Conservation (phyloP, 768 basidiomycete genomes). For the Lentinula edodes region DNA sequence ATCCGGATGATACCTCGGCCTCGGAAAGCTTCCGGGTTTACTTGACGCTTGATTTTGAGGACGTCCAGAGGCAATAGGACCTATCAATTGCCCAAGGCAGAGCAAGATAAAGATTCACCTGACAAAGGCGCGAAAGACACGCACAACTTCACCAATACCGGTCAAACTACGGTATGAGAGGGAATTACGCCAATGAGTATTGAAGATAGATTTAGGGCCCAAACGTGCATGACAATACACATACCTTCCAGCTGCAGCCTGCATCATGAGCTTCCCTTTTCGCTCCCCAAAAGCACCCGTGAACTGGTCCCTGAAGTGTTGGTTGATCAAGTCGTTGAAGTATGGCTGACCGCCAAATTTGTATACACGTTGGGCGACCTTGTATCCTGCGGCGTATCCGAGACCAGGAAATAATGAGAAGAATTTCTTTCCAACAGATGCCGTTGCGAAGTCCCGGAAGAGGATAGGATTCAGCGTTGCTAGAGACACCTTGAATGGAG, state of each 20-base stretch:
- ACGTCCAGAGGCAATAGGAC: slow-evolving; percentile 94
- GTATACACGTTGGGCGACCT: slow-evolving; percentile 88
- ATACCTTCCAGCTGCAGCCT: slow-evolving; percentile 90
- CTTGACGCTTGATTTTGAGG: slow-evolving; percentile 98
- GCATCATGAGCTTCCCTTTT: slow-evolving; percentile 93
- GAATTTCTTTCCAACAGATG: slow-evolving; percentile 62
- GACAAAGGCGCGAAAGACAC: slow-evolving; percentile 16
- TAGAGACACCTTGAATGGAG: slow-evolving; percentile 48
- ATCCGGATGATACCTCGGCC: slow-evolving; percentile 89
- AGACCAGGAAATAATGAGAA: slow-evolving; percentile 96
- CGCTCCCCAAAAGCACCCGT: slow-evolving; percentile 86
- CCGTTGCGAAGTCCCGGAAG: slow-evolving; percentile 79
- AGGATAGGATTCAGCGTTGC: slow-evolving; percentile 68
- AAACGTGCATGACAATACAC: slow-evolving; percentile 13
- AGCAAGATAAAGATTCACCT: neutral
- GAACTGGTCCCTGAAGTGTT: slow-evolving; percentile 78
- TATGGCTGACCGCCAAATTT: slow-evolving; percentile 99
- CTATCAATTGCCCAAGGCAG: slow-evolving; percentile 23
- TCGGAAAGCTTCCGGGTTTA: slow-evolving; percentile 96
- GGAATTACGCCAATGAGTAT: slow-evolving; percentile 6
- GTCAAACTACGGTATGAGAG: slow-evolving; percentile 43
- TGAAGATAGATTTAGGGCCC: neutral
- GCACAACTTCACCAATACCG: slow-evolving; percentile 91
- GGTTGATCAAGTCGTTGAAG: slow-evolving; percentile 88
- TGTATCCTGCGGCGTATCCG: slow-evolving; percentile 98